Evolutionary conservation across 257 asterid species (phyloP).

Genomic region (Solanum neorickii): DNA sequence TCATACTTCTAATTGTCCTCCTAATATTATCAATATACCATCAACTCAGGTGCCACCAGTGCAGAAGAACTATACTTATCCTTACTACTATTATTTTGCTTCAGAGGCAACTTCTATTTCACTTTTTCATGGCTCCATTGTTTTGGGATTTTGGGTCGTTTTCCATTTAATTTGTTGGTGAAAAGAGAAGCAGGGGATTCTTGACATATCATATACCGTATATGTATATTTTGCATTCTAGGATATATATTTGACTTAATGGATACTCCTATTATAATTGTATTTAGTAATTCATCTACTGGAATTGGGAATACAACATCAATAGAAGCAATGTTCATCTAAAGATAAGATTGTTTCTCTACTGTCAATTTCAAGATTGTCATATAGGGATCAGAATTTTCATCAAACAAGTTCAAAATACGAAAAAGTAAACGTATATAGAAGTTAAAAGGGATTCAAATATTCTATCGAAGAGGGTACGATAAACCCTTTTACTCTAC

Average conservation of each 20-base stretch:
- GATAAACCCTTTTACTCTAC: neutral
- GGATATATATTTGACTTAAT: neutral
- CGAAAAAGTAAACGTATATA: accelerated
- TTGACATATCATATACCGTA: neutral
- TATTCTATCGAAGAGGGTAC: neutral
- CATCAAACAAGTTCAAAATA: neutral
- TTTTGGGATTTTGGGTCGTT: constrained; percentile 11
- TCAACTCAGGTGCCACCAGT: constrained; percentile 32
- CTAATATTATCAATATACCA: constrained; percentile 3
- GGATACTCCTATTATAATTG: neutral
- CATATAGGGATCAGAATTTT: neutral
- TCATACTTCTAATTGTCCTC: neutral
- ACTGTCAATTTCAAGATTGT: neutral
- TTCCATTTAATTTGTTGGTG: constrained; percentile 5
- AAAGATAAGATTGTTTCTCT: neutral
- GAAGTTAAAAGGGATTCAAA: neutral
- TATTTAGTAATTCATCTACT: neutral
- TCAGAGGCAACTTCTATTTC: constrained; percentile 29
- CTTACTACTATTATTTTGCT: constrained; percentile 59
- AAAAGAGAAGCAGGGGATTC: neutral
- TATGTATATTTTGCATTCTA: neutral
- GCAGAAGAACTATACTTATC: constrained; percentile 41
- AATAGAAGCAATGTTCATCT: neutral
- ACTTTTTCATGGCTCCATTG: constrained; percentile 10
- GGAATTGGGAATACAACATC: neutral